A percentile compares a stretch with the other conserved stretches of the same genome.
Conservation (phyloP, 192 early-diverging fungal genomes). For the Coemansia sp. region DNA sequence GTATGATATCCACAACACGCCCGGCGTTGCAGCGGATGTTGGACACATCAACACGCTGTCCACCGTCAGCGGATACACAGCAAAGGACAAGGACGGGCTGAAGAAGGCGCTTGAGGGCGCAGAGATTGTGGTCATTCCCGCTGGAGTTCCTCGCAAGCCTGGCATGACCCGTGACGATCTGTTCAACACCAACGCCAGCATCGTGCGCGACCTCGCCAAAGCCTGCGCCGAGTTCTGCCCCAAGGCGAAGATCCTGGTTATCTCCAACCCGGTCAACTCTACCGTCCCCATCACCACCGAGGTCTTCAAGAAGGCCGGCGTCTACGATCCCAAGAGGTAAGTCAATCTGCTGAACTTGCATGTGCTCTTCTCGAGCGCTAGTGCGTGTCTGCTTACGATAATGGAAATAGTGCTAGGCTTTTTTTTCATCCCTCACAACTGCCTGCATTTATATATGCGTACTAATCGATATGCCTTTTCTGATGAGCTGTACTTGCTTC, state of each 20-base stretch:
- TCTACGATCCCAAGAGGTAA: slow-evolving; percentile 76
- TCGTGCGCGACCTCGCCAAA: slow-evolving; percentile 79
- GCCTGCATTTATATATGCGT: background rate
- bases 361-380: background rate
- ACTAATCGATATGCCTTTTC: background rate
- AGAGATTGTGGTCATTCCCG: slow-evolving; percentile 93
- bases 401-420: background rate
- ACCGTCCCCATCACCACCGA: slow-evolving; percentile 94
- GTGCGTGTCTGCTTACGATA: background rate
- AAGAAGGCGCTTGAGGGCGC: slow-evolving; percentile 71
- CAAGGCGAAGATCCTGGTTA: slow-evolving; percentile 83
- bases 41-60: slow-evolving; percentile 88
- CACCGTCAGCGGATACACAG: slow-evolving; percentile 74
- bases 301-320: slow-evolving; percentile 82
- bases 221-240: slow-evolving; percentile 79
- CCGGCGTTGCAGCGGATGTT: slow-evolving; percentile 95
- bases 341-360: background rate
- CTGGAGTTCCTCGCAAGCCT: slow-evolving; percentile 97
- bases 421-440: background rate
- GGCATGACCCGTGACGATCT: slow-evolving; percentile 99
- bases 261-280: slow-evolving; percentile 96
- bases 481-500: background rate
- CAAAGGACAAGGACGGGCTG: slow-evolving; percentile 71
- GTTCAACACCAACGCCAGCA: slow-evolving; percentile 96
- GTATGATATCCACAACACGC: slow-evolving; percentile 95